phyloP scores from a whole-genome alignment of 78 protist genomes.

The Mantamonas sphyraenae region DNA sequence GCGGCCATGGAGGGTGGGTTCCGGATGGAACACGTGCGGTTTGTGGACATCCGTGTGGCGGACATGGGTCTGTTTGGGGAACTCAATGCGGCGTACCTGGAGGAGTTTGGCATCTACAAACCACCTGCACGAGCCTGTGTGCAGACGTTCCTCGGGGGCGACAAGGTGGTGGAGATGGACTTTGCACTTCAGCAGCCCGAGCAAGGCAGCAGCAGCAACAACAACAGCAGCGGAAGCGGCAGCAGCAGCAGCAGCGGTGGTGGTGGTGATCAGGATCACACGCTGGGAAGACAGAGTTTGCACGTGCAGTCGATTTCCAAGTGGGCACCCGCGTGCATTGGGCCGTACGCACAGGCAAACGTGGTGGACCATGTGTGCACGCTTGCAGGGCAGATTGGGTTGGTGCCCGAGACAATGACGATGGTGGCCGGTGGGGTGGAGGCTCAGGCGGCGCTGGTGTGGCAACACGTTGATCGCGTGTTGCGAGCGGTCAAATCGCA shows the following conservation, averaged over 20 bases:
- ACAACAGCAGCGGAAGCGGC: no score
- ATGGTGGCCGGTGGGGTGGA: no score
- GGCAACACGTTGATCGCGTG: no score
- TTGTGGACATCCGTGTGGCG: conserved; percentile 18
- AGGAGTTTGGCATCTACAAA: conserved; percentile 16
- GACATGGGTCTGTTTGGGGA: conserved; percentile 41
- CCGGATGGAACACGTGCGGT: conserved; percentile 14
- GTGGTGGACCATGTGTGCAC: not conserved
- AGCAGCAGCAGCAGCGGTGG: no score
- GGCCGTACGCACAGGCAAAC: conserved; percentile 82
- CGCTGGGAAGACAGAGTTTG: no score
- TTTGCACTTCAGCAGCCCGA: no score
- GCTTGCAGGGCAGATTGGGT: conserved; percentile 64
- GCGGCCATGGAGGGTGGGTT: not conserved
- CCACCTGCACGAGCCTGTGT: conserved; percentile 60
- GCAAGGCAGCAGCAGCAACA: no score
- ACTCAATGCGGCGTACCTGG: conserved; percentile 41
- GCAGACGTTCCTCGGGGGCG: not conserved
- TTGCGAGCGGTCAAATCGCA: no score
- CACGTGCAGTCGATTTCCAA: conserved; percentile 76
- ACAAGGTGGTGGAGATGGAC: not conserved
- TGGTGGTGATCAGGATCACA: no score
- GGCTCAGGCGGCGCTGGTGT: no score
- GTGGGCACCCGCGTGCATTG: conserved; percentile 93
- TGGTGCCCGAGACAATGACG: conserved; percentile 51